Conservation (phyloP, 257 asterid species). For the Perilla frutescens region DNA sequence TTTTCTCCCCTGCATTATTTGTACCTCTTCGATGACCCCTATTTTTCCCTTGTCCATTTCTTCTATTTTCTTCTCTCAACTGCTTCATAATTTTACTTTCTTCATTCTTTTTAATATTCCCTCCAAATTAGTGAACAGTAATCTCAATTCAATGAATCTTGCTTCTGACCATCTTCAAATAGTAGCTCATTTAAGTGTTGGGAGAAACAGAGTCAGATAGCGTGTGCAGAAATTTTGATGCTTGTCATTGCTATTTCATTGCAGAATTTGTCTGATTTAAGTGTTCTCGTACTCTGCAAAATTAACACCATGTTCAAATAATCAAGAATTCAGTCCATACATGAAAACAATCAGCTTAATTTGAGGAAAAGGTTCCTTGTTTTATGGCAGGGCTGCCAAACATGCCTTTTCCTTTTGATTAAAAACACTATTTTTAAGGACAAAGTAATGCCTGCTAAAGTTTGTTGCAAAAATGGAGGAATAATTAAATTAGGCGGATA, state of each 20-base stretch:
- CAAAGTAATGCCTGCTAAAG: not conserved
- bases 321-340: not conserved
- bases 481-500: not conserved
- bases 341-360: constrained; percentile 11
- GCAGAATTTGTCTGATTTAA: not conserved
- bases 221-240: not conserved
- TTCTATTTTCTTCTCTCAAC: not conserved
- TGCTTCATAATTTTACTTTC: too few relatives aligned
- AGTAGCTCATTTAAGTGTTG: not conserved
- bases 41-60: constrained; percentile 31
- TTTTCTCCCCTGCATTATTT: constrained; percentile 38
- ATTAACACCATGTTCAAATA: not conserved
- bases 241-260: constrained; percentile 14
- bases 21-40: constrained; percentile 26
- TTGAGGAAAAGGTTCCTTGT: constrained; percentile 29
- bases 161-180: not conserved
- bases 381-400: constrained; percentile 29
- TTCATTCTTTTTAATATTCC: not conserved
- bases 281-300: not conserved
- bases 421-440: not conserved
- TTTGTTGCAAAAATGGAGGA: not conserved
- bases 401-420: constrained; percentile 1
- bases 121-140: not conserved
- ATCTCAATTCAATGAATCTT: not conserved
- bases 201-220: not conserved